These are phyloP conservation scores for Naganishia liquefaciens DNA, from an alignment of 1,284 basidiomycete genomes.

Conservation along the genomic window DNA sequence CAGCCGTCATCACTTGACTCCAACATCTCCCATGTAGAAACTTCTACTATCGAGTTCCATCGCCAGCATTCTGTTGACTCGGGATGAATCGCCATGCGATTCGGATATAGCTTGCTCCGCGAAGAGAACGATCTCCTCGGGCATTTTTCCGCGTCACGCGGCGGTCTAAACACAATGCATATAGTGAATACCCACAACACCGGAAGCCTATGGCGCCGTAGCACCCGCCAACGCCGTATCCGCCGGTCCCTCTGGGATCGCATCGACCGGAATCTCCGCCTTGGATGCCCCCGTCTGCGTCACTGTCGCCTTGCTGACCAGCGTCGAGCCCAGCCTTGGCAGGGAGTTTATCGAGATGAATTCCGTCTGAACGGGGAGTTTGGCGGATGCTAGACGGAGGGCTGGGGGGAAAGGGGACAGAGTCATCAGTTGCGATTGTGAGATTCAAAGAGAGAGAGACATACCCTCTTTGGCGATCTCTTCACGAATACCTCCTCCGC, in stretches of 20 bases:
- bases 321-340: conserved; percentile 70
- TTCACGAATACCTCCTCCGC: conserved; percentile 83
- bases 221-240: conserved; percentile 16
- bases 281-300: neutral
- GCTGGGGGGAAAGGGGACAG: conserved; percentile 58
- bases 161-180: neutral
- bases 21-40: too few relatives aligned
- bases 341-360: conserved; percentile 73
- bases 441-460: too few relatives aligned
- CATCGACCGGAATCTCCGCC: conserved; percentile 9
- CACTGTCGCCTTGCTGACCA: conserved; percentile 6
- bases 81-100: too few relatives aligned
- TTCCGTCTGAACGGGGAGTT: conserved; percentile 85
- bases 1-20: too few relatives aligned
- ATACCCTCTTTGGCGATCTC: conserved; percentile 89
- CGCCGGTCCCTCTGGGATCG: conserved; percentile 16
- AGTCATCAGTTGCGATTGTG: neutral
- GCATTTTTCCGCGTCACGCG: too few relatives aligned
- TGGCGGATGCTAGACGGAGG: conserved; percentile 82
- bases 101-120: too few relatives aligned
- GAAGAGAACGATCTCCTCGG: too few relatives aligned
- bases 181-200: neutral
- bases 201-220: conserved; percentile 2
- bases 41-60: too few relatives aligned
- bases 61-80: too few relatives aligned